Evolutionary conservation across 768 basidiomycete species (phyloP), one percentile per base, ranked within the genome.

Genomic region (Trametes cinnabarina): DNA sequence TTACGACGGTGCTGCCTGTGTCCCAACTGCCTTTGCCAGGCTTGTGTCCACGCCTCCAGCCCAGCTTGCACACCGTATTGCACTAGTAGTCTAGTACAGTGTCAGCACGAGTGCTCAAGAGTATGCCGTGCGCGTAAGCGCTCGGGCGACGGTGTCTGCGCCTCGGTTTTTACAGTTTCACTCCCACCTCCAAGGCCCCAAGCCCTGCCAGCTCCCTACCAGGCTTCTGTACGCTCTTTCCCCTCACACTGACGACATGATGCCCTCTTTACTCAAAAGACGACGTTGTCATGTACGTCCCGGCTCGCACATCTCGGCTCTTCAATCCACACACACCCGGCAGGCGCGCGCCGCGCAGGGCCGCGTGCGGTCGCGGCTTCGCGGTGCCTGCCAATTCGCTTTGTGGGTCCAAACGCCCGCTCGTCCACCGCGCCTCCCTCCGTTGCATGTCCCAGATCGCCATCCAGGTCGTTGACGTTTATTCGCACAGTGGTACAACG

Each of bases 221-320:
- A n/a, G n/a, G n/a, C n/a, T n/a, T n/a, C n/a, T n/a, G n/a, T n/a
- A n/a, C n/a, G n/a, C n/a, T n/a, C n/a, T n/a, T n/a, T n/a, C 30
- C 30, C 34, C 17, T 9, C n/a, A 11, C 47, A n/a, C 15, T n/a
- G n/a, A 4, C 15, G 47, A 32, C 9, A 39, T 6, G 37, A 39
- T 39, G 37, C 37, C 37, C 11, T n/a, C 37, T 39, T 15, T 15
- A 8, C 17, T n/a, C 47, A 43, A 41, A 15, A 3, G 10, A 3
- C 50, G 58, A 14, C 46, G 62, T 47, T 63, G 62, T 47, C 34
- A 47, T 59, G 62, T 63, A 63, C 15, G 62, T 59, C 46, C 28
- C 28, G 26, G 17, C 5, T 15, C 15, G 12, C 28, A n/a, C 44
- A 15, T 12, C 9, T 17, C 11, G 26, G 26, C 26, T 25, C 28